A percentile compares a stretch with the other conserved stretches of the same genome.
Evolutionary conservation across 306 rosid species (phyloP).

Genomic region (Begonia fuchsioides): DNA sequence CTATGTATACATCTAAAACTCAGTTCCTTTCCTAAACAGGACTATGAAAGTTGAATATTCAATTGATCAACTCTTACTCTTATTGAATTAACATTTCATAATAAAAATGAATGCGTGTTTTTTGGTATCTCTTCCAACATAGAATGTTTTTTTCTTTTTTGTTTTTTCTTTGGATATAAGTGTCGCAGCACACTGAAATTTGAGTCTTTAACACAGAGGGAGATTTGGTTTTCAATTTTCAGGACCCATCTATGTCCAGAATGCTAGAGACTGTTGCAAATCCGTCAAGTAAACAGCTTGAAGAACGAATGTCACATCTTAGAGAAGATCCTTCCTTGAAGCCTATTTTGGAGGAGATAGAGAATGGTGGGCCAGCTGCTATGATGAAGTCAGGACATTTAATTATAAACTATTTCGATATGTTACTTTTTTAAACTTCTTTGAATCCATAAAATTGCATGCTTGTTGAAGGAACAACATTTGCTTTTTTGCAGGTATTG

Average conservation of each 20-base stretch:
- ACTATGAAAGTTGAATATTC: no score
- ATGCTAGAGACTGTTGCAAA: slow-evolving; percentile 69
- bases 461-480: slow-evolving; percentile 4
- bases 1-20: no score
- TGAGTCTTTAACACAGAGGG: not conserved
- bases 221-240: slow-evolving; percentile 11
- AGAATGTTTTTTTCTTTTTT: no score
- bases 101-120: no score
- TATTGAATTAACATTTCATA: no score
- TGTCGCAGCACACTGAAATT: no score
- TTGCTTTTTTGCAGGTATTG: slow-evolving; percentile 52
- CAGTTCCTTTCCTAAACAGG: no score
- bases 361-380: slow-evolving; percentile 89
- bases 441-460: slow-evolving; percentile 1
- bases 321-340: slow-evolving; percentile 96
- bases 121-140: no score
- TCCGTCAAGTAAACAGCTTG: slow-evolving; percentile 84
- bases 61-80: no score
- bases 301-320: slow-evolving; percentile 89
- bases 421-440: not conserved
- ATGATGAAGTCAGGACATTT: slow-evolving; percentile 72
- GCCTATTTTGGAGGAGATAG: slow-evolving; percentile 92
- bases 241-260: slow-evolving; percentile 92
- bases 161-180: no score
- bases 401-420: not conserved